Evolutionary conservation across 2,329 filamentous ascomycete genomes (phyloP).

Genomic region (Aspergillus costaricaensis): DNA sequence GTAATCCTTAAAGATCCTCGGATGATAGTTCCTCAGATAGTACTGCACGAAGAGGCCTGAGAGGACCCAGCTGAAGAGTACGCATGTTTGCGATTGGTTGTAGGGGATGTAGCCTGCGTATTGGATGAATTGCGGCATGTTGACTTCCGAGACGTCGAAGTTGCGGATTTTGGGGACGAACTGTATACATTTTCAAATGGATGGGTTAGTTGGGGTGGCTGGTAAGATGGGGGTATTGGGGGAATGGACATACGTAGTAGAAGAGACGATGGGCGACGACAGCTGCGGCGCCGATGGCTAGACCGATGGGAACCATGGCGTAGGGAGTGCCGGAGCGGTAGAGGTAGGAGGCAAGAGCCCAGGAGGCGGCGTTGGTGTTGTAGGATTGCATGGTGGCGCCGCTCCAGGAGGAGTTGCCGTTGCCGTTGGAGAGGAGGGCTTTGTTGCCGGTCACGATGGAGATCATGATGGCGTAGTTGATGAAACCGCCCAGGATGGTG

Average conservation of each 20-base stretch:
- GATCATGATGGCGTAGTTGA: conserved; percentile 61
- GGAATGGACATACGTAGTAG: neutral
- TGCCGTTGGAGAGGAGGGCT: conserved; percentile 48
- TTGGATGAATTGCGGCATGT: conserved; percentile 8
- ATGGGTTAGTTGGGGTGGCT: neutral
- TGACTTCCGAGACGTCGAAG: conserved; percentile 25
- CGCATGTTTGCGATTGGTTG: conserved; percentile 19
- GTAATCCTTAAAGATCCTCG: conserved; percentile 45
- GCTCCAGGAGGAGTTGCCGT: conserved; percentile 57
- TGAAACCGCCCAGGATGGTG: conserved; percentile 55
- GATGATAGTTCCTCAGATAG: conserved; percentile 39
- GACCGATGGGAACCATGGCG: conserved; percentile 53
- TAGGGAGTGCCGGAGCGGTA: conserved; percentile 52
- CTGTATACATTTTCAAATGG: neutral
- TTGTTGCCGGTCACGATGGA: conserved; percentile 54
- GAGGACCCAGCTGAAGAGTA: conserved; percentile 18
- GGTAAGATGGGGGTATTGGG: no score
- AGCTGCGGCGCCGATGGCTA: conserved; percentile 51
- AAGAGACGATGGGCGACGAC: conserved; percentile 48
- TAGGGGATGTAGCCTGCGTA: conserved; percentile 10
- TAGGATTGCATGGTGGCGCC: conserved; percentile 52
- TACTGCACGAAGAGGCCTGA: conserved; percentile 33
- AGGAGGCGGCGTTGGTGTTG: conserved; percentile 40
- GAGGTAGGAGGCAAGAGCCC: conserved; percentile 56
- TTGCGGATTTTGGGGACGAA: neutral